Conservation (phyloP, 2,329 filamentous ascomycete species). For the Microsporum ferrugineum region DNA sequence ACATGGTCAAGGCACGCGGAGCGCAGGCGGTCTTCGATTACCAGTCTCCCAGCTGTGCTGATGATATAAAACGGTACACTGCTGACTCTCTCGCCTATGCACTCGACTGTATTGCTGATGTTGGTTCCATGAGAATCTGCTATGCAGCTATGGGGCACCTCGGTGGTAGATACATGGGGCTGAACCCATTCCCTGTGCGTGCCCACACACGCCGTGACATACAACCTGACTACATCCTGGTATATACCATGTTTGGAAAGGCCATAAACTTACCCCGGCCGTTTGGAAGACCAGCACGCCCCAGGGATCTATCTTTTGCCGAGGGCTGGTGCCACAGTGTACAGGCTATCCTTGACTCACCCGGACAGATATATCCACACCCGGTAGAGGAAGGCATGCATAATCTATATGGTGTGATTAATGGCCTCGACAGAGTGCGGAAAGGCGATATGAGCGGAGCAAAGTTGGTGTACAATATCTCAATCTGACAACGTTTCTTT, state of each 20-base stretch:
- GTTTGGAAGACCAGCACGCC: not conserved
- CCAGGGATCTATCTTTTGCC: not conserved
- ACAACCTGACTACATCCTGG: not conserved
- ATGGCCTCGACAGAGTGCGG: no score
- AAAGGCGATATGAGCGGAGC: no score
- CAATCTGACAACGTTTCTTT: no score
- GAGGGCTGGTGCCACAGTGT: not conserved
- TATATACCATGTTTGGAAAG: not conserved
- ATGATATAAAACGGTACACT: slow-evolving; percentile 15
- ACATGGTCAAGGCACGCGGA: slow-evolving; percentile 25
- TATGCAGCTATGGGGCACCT: slow-evolving; percentile 16
- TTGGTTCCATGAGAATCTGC: slow-evolving; percentile 14
- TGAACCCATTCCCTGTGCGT: slow-evolving; percentile 11
- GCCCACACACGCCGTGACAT: not conserved
- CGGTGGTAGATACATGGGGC: slow-evolving; percentile 16
- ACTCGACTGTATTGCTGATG: slow-evolving; percentile 11
- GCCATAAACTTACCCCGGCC: not conserved
- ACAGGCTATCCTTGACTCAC: not conserved
- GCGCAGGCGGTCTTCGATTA: slow-evolving; percentile 25
- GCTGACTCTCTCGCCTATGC: slow-evolving; percentile 7
- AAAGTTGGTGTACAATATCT: no score
- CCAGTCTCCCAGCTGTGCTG: slow-evolving; percentile 12
- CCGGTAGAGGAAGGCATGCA: not conserved
- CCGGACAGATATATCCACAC: not conserved
- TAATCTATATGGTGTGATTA: no score